Percentiles rank a stretch among this genome's conserved stretches.
phyloP scores from a whole-genome alignment of 306 rosid species.

The Rosa rugosa region DNA sequence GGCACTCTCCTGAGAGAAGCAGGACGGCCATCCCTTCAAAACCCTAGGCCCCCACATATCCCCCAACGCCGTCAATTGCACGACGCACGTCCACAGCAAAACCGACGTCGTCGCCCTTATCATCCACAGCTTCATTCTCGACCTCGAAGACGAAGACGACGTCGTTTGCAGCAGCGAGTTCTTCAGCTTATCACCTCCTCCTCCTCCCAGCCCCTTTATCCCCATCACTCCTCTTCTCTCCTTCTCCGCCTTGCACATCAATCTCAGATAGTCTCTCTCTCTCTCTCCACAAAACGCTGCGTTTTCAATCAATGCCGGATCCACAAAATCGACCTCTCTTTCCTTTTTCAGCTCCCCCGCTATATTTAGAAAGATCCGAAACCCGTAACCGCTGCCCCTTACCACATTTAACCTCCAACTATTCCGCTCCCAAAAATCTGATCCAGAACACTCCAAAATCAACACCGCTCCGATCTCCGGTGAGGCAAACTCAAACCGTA shows the following conservation, averaged over 20 bases:
- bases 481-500: background rate
- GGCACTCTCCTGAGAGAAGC: slow-evolving; percentile 69
- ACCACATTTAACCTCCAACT: slow-evolving; percentile 1
- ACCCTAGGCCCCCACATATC: slow-evolving; percentile 96
- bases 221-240: slow-evolving; percentile 65
- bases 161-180: slow-evolving; percentile 44
- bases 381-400: slow-evolving; percentile 26
- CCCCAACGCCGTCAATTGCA: slow-evolving; percentile 86
- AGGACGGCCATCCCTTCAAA: slow-evolving; percentile 98
- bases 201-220: slow-evolving; percentile 48
- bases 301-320: slow-evolving; percentile 42
- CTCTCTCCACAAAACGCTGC: slow-evolving; percentile 21
- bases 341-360: background rate
- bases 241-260: slow-evolving; percentile 50
- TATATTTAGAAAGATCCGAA: slow-evolving; percentile 11
- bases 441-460: too few species aligned
- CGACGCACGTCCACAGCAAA: slow-evolving; percentile 87
- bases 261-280: slow-evolving; percentile 21
- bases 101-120: slow-evolving; percentile 86
- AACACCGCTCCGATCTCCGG: slow-evolving; percentile 12
- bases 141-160: slow-evolving; percentile 52
- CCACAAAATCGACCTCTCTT: slow-evolving; percentile 8
- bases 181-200: slow-evolving; percentile 48
- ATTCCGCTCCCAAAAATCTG: background rate
- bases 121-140: slow-evolving; percentile 90